Evolutionary conservation across 768 basidiomycete genomes (phyloP).

Genomic region (Hirschioporus abietinus): DNA sequence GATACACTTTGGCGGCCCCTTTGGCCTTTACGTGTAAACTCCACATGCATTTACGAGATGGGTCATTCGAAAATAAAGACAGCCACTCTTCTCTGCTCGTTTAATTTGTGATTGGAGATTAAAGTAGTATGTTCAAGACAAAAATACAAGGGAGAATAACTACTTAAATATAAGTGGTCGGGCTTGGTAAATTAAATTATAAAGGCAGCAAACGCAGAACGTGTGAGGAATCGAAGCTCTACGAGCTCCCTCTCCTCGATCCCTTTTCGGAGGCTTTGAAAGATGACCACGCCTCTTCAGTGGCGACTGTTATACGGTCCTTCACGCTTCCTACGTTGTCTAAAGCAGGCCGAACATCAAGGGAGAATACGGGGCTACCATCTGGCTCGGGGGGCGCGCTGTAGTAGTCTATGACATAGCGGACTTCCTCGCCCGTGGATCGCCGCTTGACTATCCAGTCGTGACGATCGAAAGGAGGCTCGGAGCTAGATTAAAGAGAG

Average conservation of each 20-base stretch:
- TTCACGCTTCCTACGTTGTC: constrained; percentile 77
- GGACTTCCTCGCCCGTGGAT: constrained; percentile 72
- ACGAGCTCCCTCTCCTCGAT: background rate
- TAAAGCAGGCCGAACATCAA: constrained; percentile 93
- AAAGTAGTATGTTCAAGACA: background rate
- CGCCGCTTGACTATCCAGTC: constrained; percentile 93
- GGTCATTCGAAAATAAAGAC: background rate
- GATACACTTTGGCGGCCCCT: too few species aligned
- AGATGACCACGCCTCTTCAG: constrained; percentile 61
- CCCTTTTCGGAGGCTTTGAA: constrained; percentile 17
- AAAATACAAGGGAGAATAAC: too few species aligned
- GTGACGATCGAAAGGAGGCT: constrained; percentile 96
- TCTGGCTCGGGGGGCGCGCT: constrained; percentile 85
- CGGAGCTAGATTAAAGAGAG: constrained; percentile 45
- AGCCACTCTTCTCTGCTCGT: background rate
- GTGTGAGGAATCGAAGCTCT: background rate
- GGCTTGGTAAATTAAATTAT: too few species aligned
- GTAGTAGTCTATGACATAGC: constrained; percentile 99
- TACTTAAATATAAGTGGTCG: too few species aligned
- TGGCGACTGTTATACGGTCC: constrained; percentile 64
- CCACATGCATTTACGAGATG: too few species aligned
- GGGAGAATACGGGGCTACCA: constrained; percentile 90
- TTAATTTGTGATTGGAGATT: background rate
- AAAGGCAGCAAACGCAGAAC: background rate
- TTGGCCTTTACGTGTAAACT: too few species aligned